Percentiles rank a stretch among this genome's conserved stretches.
Evolutionary conservation across 352 stramenopile genomes (phyloP).

Genomic region (Pythium plurisporium): DNA sequence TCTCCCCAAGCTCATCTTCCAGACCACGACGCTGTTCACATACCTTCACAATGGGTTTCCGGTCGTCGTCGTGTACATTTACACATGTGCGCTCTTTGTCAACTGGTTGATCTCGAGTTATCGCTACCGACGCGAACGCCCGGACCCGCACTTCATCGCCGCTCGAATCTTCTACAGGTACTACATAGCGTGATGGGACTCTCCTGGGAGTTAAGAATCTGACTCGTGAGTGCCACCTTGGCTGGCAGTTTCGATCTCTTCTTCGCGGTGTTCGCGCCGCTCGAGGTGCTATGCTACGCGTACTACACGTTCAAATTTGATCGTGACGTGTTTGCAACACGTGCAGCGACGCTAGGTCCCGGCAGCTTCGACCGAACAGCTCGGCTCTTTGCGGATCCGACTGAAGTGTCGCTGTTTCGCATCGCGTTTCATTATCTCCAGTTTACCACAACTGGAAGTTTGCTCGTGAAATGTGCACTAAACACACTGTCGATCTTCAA

Average conservation of each 20-base stretch:
- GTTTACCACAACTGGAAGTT: slow-evolving; percentile 18
- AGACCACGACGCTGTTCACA: slow-evolving; percentile 32
- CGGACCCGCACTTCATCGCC: slow-evolving; percentile 6
- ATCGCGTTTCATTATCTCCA: slow-evolving; percentile 44
- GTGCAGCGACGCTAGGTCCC: slow-evolving; percentile 23
- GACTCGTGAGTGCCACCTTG: background rate
- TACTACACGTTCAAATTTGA: background rate
- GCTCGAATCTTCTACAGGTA: slow-evolving; percentile 20
- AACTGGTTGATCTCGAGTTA: slow-evolving; percentile 47
- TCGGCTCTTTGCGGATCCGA: slow-evolving; percentile 40
- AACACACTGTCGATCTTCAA: slow-evolving; percentile 40
- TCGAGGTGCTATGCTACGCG: background rate
- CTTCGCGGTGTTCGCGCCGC: background rate
- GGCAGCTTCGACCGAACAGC: slow-evolving; percentile 34
- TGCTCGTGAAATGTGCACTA: slow-evolving; percentile 32
- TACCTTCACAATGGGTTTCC: slow-evolving; percentile 44
- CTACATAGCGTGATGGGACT: background rate
- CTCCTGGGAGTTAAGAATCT: background rate
- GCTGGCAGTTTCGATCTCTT: background rate
- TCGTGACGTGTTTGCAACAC: slow-evolving; percentile 27
- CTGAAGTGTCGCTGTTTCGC: slow-evolving; percentile 33
- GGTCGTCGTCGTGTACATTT: slow-evolving; percentile 29
- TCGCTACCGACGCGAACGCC: slow-evolving; percentile 19
- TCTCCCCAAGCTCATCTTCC: slow-evolving; percentile 40
- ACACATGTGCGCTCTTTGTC: slow-evolving; percentile 28